Base-by-base conservation (phyloP, 768 basidiomycete genomes). In the Mycena maculata region DNA sequence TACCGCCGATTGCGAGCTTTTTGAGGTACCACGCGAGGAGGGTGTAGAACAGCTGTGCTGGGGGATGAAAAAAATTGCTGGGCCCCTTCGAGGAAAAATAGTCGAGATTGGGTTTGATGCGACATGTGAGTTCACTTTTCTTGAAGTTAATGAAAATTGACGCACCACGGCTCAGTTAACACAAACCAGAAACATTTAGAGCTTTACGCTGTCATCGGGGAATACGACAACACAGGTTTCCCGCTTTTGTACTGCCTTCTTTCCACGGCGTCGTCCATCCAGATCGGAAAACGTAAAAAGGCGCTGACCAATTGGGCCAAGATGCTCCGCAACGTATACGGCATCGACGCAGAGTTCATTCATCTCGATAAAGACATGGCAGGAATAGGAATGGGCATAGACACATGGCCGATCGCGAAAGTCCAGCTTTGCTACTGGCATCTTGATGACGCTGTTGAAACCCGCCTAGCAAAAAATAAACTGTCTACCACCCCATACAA, bases 161-260 rank as follows among this genome's bases (percentile, higher is more conserved):
- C 33, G n/a, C 33, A 13, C 33, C 33, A 13, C 13, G 33, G 13
- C 13, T 57, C 18, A 28, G 45, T 12, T 25, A 60, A 48, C 44
- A 31, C 59, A 8, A 72, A 72, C 30, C 27, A 67, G 15, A 52
- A 60, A 27, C 31, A 68, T 61, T 63, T 72, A 6, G 57, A 72
- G 52, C 64, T 72, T 4, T 72, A 72, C 33, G 45, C 41, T 8
- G 50, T 72, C 11, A 28, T 72, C 2, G 61, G 71, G 13, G 71
- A 72, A 44, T 58, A 64, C 38, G 67, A 72, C 52, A 72, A 69
- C 60, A 55, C 61, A 3, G 71, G 71, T 15, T 65, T 72, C 54
- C 71, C 62, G 3, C 28, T 72, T 15, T 60, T 68, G 31, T 72
- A 72, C 54, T 72, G 61, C 36, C 52, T 72, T 11, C 31, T 72